Evolutionary conservation across 371 early-diverging fungal species (phyloP).

Genomic region (Chytridium lagenaria): DNA sequence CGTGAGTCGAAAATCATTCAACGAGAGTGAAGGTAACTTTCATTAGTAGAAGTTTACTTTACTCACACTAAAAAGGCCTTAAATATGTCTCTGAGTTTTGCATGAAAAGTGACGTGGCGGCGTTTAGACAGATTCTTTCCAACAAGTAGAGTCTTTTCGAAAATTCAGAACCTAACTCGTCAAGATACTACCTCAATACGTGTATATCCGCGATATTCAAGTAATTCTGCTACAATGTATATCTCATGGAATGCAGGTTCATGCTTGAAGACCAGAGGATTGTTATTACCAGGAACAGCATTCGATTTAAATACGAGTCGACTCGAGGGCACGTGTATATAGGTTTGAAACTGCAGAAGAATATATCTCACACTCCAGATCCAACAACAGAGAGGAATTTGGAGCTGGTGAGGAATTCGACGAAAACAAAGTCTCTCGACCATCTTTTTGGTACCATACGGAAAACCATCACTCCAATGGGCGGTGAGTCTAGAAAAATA

Average conservation of each 20-base stretch:
- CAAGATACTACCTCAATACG: slow-evolving; percentile 48
- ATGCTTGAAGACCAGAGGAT: slow-evolving; percentile 59
- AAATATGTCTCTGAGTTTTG: slow-evolving; percentile 29
- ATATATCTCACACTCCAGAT: slow-evolving; percentile 31
- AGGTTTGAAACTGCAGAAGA: slow-evolving; percentile 44
- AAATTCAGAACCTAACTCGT: background rate
- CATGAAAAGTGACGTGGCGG: slow-evolving; percentile 9
- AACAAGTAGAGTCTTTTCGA: slow-evolving; percentile 22
- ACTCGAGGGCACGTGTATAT: slow-evolving; percentile 70
- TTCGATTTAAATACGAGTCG: slow-evolving; percentile 69
- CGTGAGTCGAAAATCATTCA: slow-evolving; percentile 64
- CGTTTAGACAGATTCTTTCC: slow-evolving; percentile 26
- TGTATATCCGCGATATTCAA: slow-evolving; percentile 61
- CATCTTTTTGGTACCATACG: slow-evolving; percentile 66
- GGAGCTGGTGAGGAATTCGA: slow-evolving; percentile 66
- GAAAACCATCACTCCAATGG: slow-evolving; percentile 73
- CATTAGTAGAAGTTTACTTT: background rate
- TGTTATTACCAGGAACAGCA: slow-evolving; percentile 60
- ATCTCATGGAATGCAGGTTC: slow-evolving; percentile 50
- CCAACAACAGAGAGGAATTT: slow-evolving; percentile 59
- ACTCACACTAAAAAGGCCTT: slow-evolving; percentile 17
- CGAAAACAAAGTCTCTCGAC: slow-evolving; percentile 47
- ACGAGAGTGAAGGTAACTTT: slow-evolving; percentile 59
- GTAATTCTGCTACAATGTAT: slow-evolving; percentile 32
- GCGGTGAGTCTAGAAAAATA: slow-evolving; percentile 38